Conservation (phyloP, 805 yeast genomes). For the Schizosaccharomyces pombe region DNA sequence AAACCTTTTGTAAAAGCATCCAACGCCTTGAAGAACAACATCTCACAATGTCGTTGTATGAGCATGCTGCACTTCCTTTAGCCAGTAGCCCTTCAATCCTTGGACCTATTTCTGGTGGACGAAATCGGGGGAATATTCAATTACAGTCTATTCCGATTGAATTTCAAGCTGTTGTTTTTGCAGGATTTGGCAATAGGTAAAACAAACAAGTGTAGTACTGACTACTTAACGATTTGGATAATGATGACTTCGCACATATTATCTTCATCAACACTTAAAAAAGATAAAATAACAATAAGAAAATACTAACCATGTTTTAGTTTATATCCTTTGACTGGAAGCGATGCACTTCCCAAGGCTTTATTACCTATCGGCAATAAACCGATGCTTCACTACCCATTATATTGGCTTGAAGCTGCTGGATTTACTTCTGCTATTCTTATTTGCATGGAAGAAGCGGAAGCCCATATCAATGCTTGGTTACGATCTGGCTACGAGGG, state of each 20-base stretch:
- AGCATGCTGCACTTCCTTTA: not conserved
- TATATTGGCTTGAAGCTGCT: constrained; percentile 59
- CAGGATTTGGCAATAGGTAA: constrained; percentile 5
- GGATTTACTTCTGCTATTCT: constrained; percentile 27
- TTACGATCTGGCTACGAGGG: constrained; percentile 9
- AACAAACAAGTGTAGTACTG: too few relatives aligned
- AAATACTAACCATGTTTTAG: not conserved
- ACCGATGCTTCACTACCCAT: constrained; percentile 67
- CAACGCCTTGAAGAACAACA: too few relatives aligned
- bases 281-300: not conserved
- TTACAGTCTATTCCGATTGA: not conserved
- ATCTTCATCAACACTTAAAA: too few relatives aligned
- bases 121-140: not conserved
- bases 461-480: constrained; percentile 20
- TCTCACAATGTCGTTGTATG: not conserved
- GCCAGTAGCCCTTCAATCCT: not conserved
- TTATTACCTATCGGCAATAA: constrained; percentile 70
- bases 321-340: constrained; percentile 4
- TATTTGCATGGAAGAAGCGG: constrained; percentile 27
- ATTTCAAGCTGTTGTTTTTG: constrained; percentile 3
- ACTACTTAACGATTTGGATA: not conserved
- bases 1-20: too few relatives aligned
- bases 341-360: constrained; percentile 36
- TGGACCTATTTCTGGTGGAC: not conserved
- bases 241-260: too few relatives aligned